These are phyloP conservation scores for Neobulgaria alba DNA, from an alignment of 2,329 filamentous ascomycete genomes.

Conservation along the genomic window DNA sequence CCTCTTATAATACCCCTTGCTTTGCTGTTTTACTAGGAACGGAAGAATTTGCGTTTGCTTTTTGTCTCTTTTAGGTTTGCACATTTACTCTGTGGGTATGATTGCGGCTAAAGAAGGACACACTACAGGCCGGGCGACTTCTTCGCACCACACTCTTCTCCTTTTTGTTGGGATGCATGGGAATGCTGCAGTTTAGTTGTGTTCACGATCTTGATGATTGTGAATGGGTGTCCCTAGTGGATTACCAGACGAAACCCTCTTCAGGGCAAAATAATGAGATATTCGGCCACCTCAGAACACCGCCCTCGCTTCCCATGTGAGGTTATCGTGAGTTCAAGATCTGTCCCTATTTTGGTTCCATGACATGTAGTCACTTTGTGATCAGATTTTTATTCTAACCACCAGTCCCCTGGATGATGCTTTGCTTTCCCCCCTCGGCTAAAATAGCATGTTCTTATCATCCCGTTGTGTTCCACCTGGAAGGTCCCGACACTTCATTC, in stretches of 20 bases:
- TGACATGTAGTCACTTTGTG: too few species aligned
- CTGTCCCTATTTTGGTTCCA: too few species aligned
- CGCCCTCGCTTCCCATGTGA: background rate
- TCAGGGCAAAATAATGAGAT: slow-evolving; percentile 28
- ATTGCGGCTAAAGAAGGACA: slow-evolving; percentile 10
- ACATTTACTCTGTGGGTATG: slow-evolving; percentile 14
- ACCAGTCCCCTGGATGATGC: too few species aligned
- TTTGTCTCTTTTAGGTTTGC: slow-evolving; percentile 16
- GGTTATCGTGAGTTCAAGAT: background rate
- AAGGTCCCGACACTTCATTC: too few species aligned
- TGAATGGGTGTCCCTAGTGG: slow-evolving; percentile 25
- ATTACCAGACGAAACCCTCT: slow-evolving; percentile 26
- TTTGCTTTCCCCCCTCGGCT: too few species aligned
- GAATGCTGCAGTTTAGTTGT: slow-evolving; percentile 26
- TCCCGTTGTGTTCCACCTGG: too few species aligned
- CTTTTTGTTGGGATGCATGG: slow-evolving; percentile 31
- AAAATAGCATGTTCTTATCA: too few species aligned
- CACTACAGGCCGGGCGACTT: slow-evolving; percentile 27
- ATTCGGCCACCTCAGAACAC: slow-evolving; percentile 32
- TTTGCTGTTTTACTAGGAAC: slow-evolving; percentile 24
- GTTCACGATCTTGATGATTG: slow-evolving; percentile 28
- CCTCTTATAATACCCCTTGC: slow-evolving; percentile 32
- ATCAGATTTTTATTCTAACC: too few species aligned
- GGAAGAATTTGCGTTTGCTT: slow-evolving; percentile 29
- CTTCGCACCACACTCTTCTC: slow-evolving; percentile 25